These are phyloP conservation scores for Ogataea pilisensis DNA, from an alignment of 805 yeast species.

Conservation along the genomic window DNA sequence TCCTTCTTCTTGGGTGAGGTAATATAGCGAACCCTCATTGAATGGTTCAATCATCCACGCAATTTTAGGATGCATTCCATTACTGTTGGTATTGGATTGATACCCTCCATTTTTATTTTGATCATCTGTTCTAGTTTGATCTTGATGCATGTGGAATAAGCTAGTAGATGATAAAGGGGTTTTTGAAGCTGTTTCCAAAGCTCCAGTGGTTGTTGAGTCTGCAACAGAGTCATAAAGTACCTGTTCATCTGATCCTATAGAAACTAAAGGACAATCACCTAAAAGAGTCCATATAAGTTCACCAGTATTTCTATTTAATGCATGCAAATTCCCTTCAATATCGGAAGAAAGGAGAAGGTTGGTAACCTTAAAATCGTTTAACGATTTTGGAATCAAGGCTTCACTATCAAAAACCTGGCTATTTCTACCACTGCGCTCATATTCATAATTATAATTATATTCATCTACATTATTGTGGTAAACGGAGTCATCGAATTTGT, in stretches of 20 bases:
- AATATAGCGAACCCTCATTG: conserved; percentile 78
- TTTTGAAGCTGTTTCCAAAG: too few relatives aligned
- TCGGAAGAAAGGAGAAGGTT: conserved; percentile 69
- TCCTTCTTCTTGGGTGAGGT: conserved; percentile 71
- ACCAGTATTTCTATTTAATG: conserved; percentile 72
- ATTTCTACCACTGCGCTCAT: too few relatives aligned
- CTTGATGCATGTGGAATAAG: too few relatives aligned
- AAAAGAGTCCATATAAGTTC: conserved; percentile 70
- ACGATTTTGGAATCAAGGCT: conserved; percentile 4
- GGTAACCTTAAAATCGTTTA: conserved; percentile 34
- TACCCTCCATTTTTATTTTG: neutral
- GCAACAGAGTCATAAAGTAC: conserved; percentile 9
- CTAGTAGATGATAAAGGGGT: too few relatives aligned
- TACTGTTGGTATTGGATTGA: neutral
- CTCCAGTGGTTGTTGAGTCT: conserved; percentile 1
- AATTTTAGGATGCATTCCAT: conserved; percentile 23
- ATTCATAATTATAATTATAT: neutral
- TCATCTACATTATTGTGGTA: neutral
- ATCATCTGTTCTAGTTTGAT: conserved; percentile 1
- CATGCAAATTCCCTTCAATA: conserved; percentile 84
- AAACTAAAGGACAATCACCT: conserved; percentile 60
- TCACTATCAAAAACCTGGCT: neutral
- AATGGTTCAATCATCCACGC: conserved; percentile 91
- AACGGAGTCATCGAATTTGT: neutral
- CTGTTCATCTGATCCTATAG: conserved; percentile 20